A percentile compares a stretch with the other conserved stretches of the same genome.
Conservation (phyloP, 345 rosid genomes). For the Moricandia moricandioides region DNA sequence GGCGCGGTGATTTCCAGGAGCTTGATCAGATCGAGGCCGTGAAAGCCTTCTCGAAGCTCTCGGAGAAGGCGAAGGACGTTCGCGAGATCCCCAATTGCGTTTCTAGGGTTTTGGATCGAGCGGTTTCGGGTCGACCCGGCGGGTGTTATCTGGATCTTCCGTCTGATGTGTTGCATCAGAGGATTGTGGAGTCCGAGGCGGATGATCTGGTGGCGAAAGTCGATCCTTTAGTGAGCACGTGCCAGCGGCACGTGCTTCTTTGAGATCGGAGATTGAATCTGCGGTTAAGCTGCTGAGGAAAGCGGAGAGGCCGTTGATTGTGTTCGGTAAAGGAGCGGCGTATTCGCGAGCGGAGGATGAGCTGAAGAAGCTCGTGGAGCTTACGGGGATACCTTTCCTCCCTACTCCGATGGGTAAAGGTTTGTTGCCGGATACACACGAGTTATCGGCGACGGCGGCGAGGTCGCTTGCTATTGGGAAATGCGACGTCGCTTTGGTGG, state of each 20-base stretch:
- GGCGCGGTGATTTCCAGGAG: constrained; percentile 93
- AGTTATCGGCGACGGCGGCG: constrained; percentile 83
- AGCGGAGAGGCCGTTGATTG: constrained; percentile 88
- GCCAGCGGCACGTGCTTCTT: neutral
- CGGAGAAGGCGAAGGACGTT: constrained; percentile 61
- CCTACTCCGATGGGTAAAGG: constrained; percentile 99
- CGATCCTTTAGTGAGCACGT: constrained; percentile 16
- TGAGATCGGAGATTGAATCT: constrained; percentile 52
- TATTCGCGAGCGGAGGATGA: constrained; percentile 75
- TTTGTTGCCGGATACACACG: constrained; percentile 83
- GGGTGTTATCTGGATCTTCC: constrained; percentile 94
- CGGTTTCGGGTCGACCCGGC: constrained; percentile 72
- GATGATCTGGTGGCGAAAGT: constrained; percentile 50
- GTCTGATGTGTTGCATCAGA: constrained; percentile 79
- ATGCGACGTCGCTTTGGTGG: constrained; percentile 87
- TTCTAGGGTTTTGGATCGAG: constrained; percentile 63
- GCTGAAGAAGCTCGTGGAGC: constrained; percentile 65
- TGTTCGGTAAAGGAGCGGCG: constrained; percentile 94
- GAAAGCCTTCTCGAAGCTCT: constrained; percentile 67
- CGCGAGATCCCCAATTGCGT: constrained; percentile 74
- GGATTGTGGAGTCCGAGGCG: constrained; percentile 61
- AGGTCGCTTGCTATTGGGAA: constrained; percentile 94
- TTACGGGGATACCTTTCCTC: constrained; percentile 79
- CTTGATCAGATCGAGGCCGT: constrained; percentile 91
- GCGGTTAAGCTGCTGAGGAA: constrained; percentile 60